These are phyloP conservation scores for Geotrichum cucujoidarum DNA, from an alignment of 1,139 yeast genomes.

Conservation along the genomic window DNA sequence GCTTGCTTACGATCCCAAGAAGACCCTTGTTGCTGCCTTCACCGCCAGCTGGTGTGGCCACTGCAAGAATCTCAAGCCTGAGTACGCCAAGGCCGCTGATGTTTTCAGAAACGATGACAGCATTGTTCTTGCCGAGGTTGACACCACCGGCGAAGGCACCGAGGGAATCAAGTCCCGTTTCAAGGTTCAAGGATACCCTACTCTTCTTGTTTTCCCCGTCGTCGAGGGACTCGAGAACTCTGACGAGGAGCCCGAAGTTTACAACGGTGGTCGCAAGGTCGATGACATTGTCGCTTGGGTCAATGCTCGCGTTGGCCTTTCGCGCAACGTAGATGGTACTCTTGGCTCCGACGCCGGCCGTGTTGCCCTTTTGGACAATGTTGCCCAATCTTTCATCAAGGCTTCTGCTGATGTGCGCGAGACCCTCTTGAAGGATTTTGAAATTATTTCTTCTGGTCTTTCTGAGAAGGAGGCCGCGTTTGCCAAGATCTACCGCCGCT, in stretches of 20 bases:
- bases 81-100: slow-evolving; percentile 55
- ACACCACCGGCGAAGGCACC: slow-evolving; percentile 45
- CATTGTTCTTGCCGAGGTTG: slow-evolving; percentile 47
- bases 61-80: slow-evolving; percentile 63
- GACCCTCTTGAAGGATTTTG: slow-evolving; percentile 15
- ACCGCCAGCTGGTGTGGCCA: slow-evolving; percentile 81
- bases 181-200: slow-evolving; percentile 48
- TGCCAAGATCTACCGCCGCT: slow-evolving; percentile 46
- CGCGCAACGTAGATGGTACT: slow-evolving; percentile 51
- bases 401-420: slow-evolving; percentile 13
- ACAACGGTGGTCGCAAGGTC: slow-evolving; percentile 45
- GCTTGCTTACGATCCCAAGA: slow-evolving; percentile 20
- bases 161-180: slow-evolving; percentile 44
- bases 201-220: slow-evolving; percentile 45
- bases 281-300: slow-evolving; percentile 46
- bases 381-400: slow-evolving; percentile 23
- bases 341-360: slow-evolving; percentile 54
- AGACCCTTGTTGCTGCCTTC: slow-evolving; percentile 41
- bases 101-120: slow-evolving; percentile 43
- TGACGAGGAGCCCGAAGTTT: slow-evolving; percentile 42
- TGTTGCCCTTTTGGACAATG: slow-evolving; percentile 41
- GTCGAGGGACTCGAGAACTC: slow-evolving; percentile 27
- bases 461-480: slow-evolving; percentile 18
- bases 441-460: slow-evolving; percentile 31
- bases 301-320: slow-evolving; percentile 49